phyloP scores from a whole-genome alignment of 2,329 filamentous ascomycete species.

The Xylaria sp. region DNA sequence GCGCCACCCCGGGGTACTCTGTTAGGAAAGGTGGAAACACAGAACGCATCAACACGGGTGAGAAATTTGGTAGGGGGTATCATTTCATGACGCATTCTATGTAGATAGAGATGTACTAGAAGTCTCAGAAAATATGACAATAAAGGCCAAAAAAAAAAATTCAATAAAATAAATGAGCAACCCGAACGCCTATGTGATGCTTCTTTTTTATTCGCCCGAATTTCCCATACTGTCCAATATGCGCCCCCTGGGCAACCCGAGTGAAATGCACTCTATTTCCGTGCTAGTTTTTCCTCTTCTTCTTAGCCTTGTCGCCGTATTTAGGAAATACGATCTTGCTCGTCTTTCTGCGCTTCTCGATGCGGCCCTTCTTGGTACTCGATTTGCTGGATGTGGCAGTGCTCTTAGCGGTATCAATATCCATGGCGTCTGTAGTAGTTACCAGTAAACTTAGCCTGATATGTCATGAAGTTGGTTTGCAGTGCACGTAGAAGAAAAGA shows the following conservation, averaged over 20 bases:
- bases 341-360: conserved; percentile 63
- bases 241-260: neutral
- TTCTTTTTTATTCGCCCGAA: conserved; percentile 15
- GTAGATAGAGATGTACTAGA: conserved; percentile 32
- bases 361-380: conserved; percentile 53
- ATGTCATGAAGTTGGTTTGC: neutral
- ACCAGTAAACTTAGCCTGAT: conserved; percentile 20
- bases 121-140: conserved; percentile 21
- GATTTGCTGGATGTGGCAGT: conserved; percentile 38
- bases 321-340: conserved; percentile 66
- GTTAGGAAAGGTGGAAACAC: conserved; percentile 8
- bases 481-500: neutral
- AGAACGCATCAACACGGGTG: conserved; percentile 11
- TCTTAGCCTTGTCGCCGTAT: conserved; percentile 56
- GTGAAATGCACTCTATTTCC: neutral
- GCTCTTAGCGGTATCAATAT: conserved; percentile 57
- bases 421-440: conserved; percentile 55
- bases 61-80: conserved; percentile 34
- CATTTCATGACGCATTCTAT: conserved; percentile 32
- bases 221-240: conserved; percentile 35
- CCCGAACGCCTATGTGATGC: conserved; percentile 36
- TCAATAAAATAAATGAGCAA: conserved; percentile 27
- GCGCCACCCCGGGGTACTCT: conserved; percentile 3
- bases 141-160: conserved; percentile 9
- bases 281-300: conserved; percentile 46